A percentile compares a stretch with the other conserved stretches of the same genome.
phyloP scores from a whole-genome alignment of 192 early-diverging fungal genomes.

The Umbelopsis ramanniana region DNA sequence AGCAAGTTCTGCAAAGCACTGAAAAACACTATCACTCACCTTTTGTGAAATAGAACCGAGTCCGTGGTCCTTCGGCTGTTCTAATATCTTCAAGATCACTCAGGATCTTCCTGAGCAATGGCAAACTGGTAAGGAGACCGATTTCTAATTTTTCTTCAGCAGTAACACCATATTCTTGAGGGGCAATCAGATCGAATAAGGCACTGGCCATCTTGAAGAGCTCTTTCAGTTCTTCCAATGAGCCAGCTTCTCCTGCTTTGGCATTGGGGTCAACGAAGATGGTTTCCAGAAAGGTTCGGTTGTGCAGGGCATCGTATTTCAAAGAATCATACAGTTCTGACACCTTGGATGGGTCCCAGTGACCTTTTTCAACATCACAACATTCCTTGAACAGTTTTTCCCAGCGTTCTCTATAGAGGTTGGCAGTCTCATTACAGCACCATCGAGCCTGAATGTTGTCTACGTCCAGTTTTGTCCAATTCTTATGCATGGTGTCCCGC shows the following conservation, averaged over 20 bases:
- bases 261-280: slow-evolving; percentile 58
- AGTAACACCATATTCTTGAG: slow-evolving; percentile 92
- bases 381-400: slow-evolving; percentile 96
- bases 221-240: slow-evolving; percentile 47
- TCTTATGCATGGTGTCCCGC: slow-evolving; percentile 77
- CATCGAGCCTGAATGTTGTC: slow-evolving; percentile 74
- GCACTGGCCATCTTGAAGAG: slow-evolving; percentile 84
- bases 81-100: slow-evolving; percentile 70
- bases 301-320: slow-evolving; percentile 98
- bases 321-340: slow-evolving; percentile 95
- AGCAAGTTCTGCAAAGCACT: neutral
- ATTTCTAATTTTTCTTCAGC: slow-evolving; percentile 84
- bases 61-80: slow-evolving; percentile 56
- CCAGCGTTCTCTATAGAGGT: slow-evolving; percentile 92
- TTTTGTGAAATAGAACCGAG: slow-evolving; percentile 94
- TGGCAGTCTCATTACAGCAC: slow-evolving; percentile 90
- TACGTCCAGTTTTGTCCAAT: slow-evolving; percentile 63
- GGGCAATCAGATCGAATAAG: slow-evolving; percentile 93
- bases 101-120: slow-evolving; percentile 81
- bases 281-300: slow-evolving; percentile 81
- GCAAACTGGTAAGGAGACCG: slow-evolving; percentile 75
- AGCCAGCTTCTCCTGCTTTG: neutral
- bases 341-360: slow-evolving; percentile 79
- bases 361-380: slow-evolving; percentile 47
- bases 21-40: slow-evolving; percentile 45